Base-by-base conservation (phyloP, 345 rosid species). In the Pugionium cornutum region DNA sequence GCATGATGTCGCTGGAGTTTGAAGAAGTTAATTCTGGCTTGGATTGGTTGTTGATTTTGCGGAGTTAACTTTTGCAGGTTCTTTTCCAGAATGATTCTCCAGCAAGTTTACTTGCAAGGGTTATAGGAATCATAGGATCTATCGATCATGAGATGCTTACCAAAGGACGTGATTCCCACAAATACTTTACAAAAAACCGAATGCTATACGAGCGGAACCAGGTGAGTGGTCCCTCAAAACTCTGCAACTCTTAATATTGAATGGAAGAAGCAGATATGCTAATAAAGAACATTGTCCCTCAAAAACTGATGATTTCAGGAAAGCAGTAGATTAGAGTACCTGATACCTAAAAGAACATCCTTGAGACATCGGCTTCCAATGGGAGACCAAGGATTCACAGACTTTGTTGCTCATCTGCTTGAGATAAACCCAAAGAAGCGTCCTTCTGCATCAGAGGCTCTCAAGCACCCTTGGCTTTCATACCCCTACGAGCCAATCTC, bases 21-120 rank as follows among this genome's bases (percentile, higher is more conserved):
- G 2, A 8, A 44, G 18, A 18, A 32, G 66, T 6, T 26, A 35
- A 18, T 5, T 4, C n/a, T 1, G 5, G 52, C 9, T 31, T 46
- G 32, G 18, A 1, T 51, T 30, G 8, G 49, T 65, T 40, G 58
- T 37, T 51, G 43, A 42, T 31, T 5, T 8, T 39, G 35, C 4
- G 48, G 61, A 26, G 33, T 47, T 49, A 5, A 40, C n/a, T 40
- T 18, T 56, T 51, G 54, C 62, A 75, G 99, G 99, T 95, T 55
- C 91, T 95, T 40, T 95, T 95, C 80, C 98, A 95, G 78, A 95
- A 91, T 75, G 99, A 95, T 83, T 95, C 99, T 27, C 89, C 98
- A 35, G 95, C 91, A 27, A 95, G 98, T 37, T 81, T 95, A 66
- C 85, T 95, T 65, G 95, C 96, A 32, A 83, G 98, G 66, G 96